Evolutionary conservation across 805 yeast species (phyloP), one percentile per base, ranked within the genome.

Genomic region (Ogataea populi-albae): DNA sequence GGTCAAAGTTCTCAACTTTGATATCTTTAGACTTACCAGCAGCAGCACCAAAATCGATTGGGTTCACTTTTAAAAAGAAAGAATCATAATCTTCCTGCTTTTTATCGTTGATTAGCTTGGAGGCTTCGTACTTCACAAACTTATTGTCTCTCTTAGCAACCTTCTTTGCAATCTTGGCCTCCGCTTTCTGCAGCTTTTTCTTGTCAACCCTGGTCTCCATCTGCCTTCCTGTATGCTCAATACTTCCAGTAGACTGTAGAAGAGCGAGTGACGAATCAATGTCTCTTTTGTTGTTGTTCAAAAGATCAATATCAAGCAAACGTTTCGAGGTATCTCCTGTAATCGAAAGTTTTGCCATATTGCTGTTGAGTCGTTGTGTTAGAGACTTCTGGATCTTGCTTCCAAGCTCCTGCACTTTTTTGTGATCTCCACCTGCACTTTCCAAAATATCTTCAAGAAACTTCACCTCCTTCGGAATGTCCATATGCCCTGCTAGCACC

Each of bases 11-110:
- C 36, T 94, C 98, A 45, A 93, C 66, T 60, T 91, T 87, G 62
- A 93, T 86, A 62, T 93, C 98, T 64, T 93, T 93, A n/a, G 95
- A 84, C 64, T 91, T 91, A 44, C 97, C 98, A n/a, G 91, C 88
- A 38, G 80, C 85, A 1, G 79, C 74, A 34, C 91, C 91, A 53
- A 86, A 79, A 38, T 93, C 97, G 50, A 93, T 72, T 4, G 99
- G 99, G 59, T 93, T 93, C 57, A 93, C 93, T 48, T 89, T 85
- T 58, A 93, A 75, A 76, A 85, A 93, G 75, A 91, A 93, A 32
- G 88, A 85, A 61, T 93, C 99, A 60, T 91, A 93, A 61, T 89
- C 89, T 25, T 80, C 84, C 17, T 71, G 74, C 34, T 75, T 70
- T 40, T 66, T 64, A 26, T 77, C 85, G 43, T 75, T 72, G 45